Evolutionary conservation across 1,284 basidiomycete species (phyloP).

Genomic region (Malassezia pachydermatis): DNA sequence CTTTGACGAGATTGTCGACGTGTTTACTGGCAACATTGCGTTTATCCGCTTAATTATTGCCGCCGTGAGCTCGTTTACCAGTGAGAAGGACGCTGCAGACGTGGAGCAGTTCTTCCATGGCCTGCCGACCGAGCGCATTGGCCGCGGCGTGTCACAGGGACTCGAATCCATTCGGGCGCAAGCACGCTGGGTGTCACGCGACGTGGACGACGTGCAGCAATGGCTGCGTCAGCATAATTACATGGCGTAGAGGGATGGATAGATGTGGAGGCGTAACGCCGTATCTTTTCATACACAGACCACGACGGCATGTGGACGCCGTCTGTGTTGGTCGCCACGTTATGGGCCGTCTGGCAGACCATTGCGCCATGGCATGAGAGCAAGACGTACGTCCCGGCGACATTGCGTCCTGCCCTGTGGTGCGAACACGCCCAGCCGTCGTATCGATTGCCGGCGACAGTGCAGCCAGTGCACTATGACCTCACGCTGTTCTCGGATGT

Average conservation of each 20-base stretch:
- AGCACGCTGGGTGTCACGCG: constrained; percentile 57
- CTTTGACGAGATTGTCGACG: constrained; percentile 52
- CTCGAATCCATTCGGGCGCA: constrained; percentile 60
- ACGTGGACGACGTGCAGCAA: not conserved
- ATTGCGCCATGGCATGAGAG: not conserved
- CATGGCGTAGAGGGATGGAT: no score
- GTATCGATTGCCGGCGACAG: constrained; percentile 65
- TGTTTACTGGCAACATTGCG: constrained; percentile 53
- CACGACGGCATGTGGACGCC: constrained; percentile 1
- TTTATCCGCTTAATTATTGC: constrained; percentile 49
- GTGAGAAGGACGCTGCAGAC: constrained; percentile 60
- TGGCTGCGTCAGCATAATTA: no score
- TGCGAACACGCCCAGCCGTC: constrained; percentile 19
- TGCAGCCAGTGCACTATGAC: constrained; percentile 70
- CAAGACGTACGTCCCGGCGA: constrained; percentile 4
- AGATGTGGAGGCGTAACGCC: not conserved
- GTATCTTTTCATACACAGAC: no score
- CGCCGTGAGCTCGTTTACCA: constrained; percentile 59
- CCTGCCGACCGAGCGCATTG: constrained; percentile 48
- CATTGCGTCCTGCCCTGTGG: not conserved
- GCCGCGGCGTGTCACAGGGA: constrained; percentile 58
- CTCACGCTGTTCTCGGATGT: constrained; percentile 71
- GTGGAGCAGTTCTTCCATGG: constrained; percentile 56
- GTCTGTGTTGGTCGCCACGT: not conserved
- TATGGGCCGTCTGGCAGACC: constrained; percentile 2